Conservation (phyloP, 2,329 filamentous ascomycete species). For the Chaetothyriales sp. region DNA sequence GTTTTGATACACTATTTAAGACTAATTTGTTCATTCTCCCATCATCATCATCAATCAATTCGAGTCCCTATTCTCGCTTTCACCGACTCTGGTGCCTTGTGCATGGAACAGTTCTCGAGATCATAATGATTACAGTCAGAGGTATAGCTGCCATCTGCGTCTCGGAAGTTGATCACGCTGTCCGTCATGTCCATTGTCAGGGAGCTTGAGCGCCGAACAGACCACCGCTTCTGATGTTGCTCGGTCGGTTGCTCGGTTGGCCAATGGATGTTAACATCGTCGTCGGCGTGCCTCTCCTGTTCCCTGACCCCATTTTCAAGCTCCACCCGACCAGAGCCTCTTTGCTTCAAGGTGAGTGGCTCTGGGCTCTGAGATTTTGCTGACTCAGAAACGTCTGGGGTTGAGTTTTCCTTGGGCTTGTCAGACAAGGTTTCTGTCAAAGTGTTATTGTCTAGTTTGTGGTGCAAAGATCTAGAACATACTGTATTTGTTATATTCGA, state of each 20-base stretch:
- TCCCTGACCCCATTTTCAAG: neutral
- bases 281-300: neutral
- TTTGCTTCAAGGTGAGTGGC: neutral
- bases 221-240: neutral
- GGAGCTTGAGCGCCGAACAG: neutral
- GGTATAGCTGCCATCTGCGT: neutral
- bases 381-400: neutral
- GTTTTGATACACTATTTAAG: no score
- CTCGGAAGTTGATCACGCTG: conserved; percentile 1
- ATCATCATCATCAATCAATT: neutral
- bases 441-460: neutral
- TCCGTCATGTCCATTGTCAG: neutral
- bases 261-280: neutral
- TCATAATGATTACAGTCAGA: neutral
- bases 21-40: no score
- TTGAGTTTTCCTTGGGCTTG: neutral
- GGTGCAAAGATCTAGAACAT: neutral
- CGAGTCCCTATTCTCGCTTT: neutral
- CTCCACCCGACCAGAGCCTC: neutral
- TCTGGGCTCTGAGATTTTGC: neutral
- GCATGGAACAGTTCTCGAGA: neutral
- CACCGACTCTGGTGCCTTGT: neutral
- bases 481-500: neutral
- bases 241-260: neutral
- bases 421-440: neutral